phyloP scores from a whole-genome alignment of 805 yeast genomes.

The Kazachstania martiniae region DNA sequence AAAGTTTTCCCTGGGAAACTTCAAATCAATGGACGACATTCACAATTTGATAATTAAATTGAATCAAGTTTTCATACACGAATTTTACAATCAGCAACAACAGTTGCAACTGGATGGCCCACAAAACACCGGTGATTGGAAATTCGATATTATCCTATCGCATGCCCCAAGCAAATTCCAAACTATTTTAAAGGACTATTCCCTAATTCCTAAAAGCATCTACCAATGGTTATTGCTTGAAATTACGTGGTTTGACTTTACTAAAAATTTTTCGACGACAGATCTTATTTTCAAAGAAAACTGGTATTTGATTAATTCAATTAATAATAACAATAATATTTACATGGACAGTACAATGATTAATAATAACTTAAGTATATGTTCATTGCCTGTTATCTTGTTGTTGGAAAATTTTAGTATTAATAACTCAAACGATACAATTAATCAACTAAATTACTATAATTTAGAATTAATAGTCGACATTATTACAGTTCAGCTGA shows the following conservation, averaged over 20 bases:
- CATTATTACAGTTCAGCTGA: constrained; percentile 10
- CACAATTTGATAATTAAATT: constrained; percentile 8
- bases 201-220: constrained; percentile 5
- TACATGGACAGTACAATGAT: constrained; percentile 9
- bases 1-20: constrained; percentile 4
- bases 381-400: constrained; percentile 11
- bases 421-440: constrained; percentile 1
- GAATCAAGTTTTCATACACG: constrained; percentile 4
- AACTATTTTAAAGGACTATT: constrained; percentile 5
- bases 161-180: constrained; percentile 6
- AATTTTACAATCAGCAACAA: background rate
- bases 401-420: background rate
- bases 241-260: constrained; percentile 20
- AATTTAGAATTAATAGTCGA: constrained; percentile 11
- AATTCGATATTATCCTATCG: constrained; percentile 3
- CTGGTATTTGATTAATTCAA: constrained; percentile 3
- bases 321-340: background rate
- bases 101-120: background rate
- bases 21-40: constrained; percentile 9
- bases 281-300: constrained; percentile 5
- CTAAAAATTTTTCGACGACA: constrained; percentile 6
- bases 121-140: constrained; percentile 3
- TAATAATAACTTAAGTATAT: constrained; percentile 13
- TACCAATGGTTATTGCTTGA: constrained; percentile 19
- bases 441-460: background rate